Evolutionary conservation across 805 yeast genomes (phyloP).

Genomic region (Sugiyamaella smithiae): DNA sequence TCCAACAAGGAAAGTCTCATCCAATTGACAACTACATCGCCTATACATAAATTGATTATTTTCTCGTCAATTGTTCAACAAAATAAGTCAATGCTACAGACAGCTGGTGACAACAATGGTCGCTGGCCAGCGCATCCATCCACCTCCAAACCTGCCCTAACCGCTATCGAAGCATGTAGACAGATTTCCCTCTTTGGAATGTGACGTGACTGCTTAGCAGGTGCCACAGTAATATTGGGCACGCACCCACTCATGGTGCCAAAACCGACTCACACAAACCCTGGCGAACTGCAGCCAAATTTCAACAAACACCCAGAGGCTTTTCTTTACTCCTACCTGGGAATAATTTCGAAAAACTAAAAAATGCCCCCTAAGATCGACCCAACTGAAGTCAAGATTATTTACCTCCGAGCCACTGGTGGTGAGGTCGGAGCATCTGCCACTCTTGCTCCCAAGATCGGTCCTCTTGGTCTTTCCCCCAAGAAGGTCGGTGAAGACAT

Average conservation of each 20-base stretch:
- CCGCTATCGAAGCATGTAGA: not conserved
- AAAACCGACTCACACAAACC: conserved; percentile 3
- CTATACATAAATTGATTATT: too few relatives aligned
- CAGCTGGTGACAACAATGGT: too few relatives aligned
- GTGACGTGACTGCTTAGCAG: too few relatives aligned
- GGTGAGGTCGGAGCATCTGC: conserved; percentile 99
- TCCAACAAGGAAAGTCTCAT: too few relatives aligned
- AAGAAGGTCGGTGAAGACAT: conserved; percentile 99
- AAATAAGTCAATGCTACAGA: too few relatives aligned
- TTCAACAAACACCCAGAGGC: not conserved
- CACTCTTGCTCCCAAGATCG: conserved; percentile 99
- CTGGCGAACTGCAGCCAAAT: conserved; percentile 3
- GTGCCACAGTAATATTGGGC: too few relatives aligned
- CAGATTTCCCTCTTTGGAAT: too few relatives aligned
- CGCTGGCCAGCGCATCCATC: too few relatives aligned
- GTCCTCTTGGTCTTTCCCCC: conserved; percentile 99
- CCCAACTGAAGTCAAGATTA: conserved; percentile 96
- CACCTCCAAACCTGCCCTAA: not conserved
- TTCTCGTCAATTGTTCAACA: too few relatives aligned
- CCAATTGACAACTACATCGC: too few relatives aligned
- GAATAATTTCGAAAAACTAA: conserved; percentile 7
- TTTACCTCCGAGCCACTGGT: conserved; percentile 99
- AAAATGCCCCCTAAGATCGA: conserved; percentile 54
- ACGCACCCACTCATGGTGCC: too few relatives aligned
- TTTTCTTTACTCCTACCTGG: not conserved